These are phyloP conservation scores for Globisporangium perplexum DNA, from an alignment of 352 stramenopile genomes.

Conservation along the genomic window DNA sequence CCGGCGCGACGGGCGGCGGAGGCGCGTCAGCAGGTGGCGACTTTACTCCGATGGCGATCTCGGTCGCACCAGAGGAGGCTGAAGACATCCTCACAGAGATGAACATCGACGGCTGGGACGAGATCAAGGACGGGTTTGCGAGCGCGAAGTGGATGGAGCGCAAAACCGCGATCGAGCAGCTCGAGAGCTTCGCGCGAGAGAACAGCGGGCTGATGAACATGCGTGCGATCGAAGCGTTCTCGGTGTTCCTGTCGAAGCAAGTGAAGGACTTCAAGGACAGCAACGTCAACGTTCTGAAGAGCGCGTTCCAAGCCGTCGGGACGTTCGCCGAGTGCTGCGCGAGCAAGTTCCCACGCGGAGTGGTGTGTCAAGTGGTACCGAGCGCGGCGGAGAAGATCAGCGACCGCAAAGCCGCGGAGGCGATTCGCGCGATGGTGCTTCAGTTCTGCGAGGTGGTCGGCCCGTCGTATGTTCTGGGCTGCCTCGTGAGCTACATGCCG, in stretches of 20 bases:
- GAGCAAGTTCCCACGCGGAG: constrained; percentile 62
- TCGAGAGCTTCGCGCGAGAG: constrained; percentile 53
- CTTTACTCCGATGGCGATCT: constrained; percentile 61
- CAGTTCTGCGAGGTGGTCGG: constrained; percentile 70
- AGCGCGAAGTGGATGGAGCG: constrained; percentile 83
- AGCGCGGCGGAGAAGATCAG: constrained; percentile 77
- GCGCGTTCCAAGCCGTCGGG: constrained; percentile 74
- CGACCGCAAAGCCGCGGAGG: constrained; percentile 72
- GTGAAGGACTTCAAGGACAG: constrained; percentile 87
- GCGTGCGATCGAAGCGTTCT: constrained; percentile 67
- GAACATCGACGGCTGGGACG: constrained; percentile 50
- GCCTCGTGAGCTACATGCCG: constrained; percentile 68
- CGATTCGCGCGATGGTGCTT: constrained; percentile 65
- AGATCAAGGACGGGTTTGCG: constrained; percentile 49
- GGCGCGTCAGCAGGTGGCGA: constrained; percentile 26
- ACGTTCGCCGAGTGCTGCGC: constrained; percentile 55
- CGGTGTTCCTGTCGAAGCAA: constrained; percentile 63
- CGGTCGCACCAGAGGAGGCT: constrained; percentile 59
- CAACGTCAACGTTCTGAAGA: constrained; percentile 87
- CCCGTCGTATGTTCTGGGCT: constrained; percentile 69
- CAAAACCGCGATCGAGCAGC: constrained; percentile 63
- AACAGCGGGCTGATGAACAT: constrained; percentile 52
- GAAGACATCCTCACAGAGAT: constrained; percentile 50
- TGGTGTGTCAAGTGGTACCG: constrained; percentile 66
- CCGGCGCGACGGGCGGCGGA: constrained; percentile 7